Base-by-base conservation (phyloP, 1,284 basidiomycete species). In the Anthracocystis setariae region DNA sequence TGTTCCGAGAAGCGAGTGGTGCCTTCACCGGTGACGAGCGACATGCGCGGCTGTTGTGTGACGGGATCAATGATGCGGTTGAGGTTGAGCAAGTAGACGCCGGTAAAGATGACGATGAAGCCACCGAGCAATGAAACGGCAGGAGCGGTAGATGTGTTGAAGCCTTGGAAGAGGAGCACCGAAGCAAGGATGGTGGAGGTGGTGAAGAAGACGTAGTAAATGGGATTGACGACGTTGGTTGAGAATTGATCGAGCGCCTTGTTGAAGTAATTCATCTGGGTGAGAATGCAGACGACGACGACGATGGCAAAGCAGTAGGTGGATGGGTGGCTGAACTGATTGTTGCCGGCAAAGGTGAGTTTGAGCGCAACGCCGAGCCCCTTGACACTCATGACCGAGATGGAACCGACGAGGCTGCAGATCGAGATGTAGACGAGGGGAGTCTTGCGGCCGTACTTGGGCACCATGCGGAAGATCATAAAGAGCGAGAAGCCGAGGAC, bases 221-320 rank as follows among this genome's bases (percentile, higher is more conserved):
- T 92, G 0, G 96, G 95, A 83, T 99, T 98, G 60, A 98, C 94
- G 42, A 98, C 92, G 82, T 98, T 98, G 43, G 95, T 98, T 5
- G 93, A 94, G 84, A 98, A 98, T 1, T 90, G 92, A 82, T 98
- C 95, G 52, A 98, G 87, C 0, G 95, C 96, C 83, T 97, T 97
- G 87, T 98, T 98, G 86, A 98, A 97, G 86, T 96, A 98, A 85
- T 97, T 95, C 92, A 96, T 94, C 85, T 97, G 94, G 2, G 96
- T 89, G 51, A 96, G 82, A 79, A 98, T 98, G 85, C 93, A 98
- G 3, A 89, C 85, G 1, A 88, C 88, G 3, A 94, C 91, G 32
- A 93, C 89, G 51, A 93, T 87, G 40, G 89, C 92, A 79, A 98
- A 97, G 45, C 97, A 88, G 83, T 97, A 99, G 12, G 96, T 98